Evolutionary conservation across 768 basidiomycete genomes (phyloP), one percentile per base, ranked within the genome.

Genomic region (Boletus reticulatus): DNA sequence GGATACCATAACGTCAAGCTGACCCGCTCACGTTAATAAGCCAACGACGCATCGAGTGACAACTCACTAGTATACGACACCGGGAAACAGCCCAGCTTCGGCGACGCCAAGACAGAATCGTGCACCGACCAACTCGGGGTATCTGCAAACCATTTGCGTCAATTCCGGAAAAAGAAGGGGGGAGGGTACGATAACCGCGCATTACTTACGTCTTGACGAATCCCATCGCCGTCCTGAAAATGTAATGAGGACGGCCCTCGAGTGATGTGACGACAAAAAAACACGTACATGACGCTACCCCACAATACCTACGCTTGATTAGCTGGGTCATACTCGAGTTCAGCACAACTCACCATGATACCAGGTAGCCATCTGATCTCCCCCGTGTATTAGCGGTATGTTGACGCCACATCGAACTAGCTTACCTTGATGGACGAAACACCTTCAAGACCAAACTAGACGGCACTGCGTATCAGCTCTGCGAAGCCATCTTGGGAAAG

Each of bases 61-160:
- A 32, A 67, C 79, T 43, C 52, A 87, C 87, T 87, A 89, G 72
- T 87, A 91, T 0, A 81, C 79, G 11, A 89, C 84, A 24, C 87
- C 87, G 12, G 88, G 87, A 67, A 86, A 89, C 11, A 88, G 65
- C 4, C 88, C 87, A 6, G 85, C 84, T 69, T 90, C 88, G 0
- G 85, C 79, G 3, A 85, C 63, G 3, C 88, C 88, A 0, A 89
- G 79, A 55, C 78, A 80, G 8, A 83, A 69, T 11, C 85, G 79
- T 11, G 74, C 75, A 19, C 77, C 84, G 13, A 85, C 78, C 14
- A 88, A 78, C 62, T 87, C 80, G 10, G 78, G 78, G 62, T 84
- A 88, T 24, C 86, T 87, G 58, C 6, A 41, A 19, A 19, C n/a
- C 24, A 34, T 16, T 22, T 49, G 5, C 22, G 31, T 52, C 34